Evolutionary conservation across 371 early-diverging fungal genomes (phyloP).

Genomic region (Basidiobolus meristosporus): DNA sequence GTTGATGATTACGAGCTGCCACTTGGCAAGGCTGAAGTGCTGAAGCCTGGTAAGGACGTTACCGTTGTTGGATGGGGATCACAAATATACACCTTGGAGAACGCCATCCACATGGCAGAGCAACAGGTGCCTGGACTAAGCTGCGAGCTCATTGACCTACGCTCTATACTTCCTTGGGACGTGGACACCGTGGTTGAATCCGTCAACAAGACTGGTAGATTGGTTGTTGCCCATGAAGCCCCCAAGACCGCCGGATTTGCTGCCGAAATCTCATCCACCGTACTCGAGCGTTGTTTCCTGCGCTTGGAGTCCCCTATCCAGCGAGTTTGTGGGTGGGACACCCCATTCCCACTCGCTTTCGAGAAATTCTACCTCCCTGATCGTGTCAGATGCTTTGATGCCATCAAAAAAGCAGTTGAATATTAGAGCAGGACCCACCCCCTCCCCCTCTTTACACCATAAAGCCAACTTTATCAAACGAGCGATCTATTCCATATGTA

Average conservation of each 20-base stretch:
- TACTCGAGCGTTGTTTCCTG: conserved; percentile 74
- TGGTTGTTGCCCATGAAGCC: conserved; percentile 91
- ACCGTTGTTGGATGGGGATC: conserved; percentile 90
- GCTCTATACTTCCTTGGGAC: conserved; percentile 89
- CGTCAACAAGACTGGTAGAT: conserved; percentile 88
- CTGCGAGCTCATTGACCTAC: conserved; percentile 86
- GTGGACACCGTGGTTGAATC: conserved; percentile 79
- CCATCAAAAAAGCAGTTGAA: conserved; percentile 54
- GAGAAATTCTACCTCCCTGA: conserved; percentile 91
- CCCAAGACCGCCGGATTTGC: conserved; percentile 86
- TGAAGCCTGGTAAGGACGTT: conserved; percentile 76
- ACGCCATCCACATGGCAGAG: conserved; percentile 76
- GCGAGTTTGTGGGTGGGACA: conserved; percentile 80
- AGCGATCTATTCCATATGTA: too few relatives aligned
- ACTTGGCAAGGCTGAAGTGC: conserved; percentile 82
- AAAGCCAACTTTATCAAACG: too few relatives aligned
- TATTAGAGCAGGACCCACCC: conserved; percentile 42
- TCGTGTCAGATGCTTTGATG: conserved; percentile 71
- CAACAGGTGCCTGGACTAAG: conserved; percentile 73
- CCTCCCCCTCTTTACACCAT: too few relatives aligned
- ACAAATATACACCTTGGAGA: conserved; percentile 84
- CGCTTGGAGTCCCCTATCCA: conserved; percentile 70
- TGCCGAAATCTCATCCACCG: conserved; percentile 82
- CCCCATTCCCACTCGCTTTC: conserved; percentile 90
- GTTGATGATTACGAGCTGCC: conserved; percentile 83